Conservation (phyloP, 768 basidiomycete species). For the Mrakia frigida region DNA sequence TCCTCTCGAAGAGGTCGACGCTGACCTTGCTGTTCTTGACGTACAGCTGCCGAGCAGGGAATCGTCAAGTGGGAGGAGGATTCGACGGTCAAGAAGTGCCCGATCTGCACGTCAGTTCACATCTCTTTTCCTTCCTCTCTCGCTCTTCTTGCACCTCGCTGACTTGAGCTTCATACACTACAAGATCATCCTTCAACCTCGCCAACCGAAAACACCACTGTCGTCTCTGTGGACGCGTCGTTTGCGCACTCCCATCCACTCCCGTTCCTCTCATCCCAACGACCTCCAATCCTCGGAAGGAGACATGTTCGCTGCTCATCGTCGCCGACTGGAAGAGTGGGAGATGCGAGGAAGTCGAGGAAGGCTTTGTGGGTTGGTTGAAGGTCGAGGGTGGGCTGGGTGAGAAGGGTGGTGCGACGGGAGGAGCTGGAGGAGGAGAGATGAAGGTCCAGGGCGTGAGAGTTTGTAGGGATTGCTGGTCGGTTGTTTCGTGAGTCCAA, state of each 20-base stretch:
- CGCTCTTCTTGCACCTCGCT: slow-evolving; percentile 36
- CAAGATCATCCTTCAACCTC: slow-evolving; percentile 68
- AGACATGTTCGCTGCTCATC: slow-evolving; percentile 72
- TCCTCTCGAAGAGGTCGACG: too few relatives aligned
- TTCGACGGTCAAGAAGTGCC: slow-evolving; percentile 66
- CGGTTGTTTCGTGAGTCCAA: slow-evolving; percentile 69
- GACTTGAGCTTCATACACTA: slow-evolving; percentile 41
- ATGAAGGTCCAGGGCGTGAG: slow-evolving; percentile 84
- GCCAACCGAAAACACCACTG: slow-evolving; percentile 96
- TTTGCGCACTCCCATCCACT: slow-evolving; percentile 81
- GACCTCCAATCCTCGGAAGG: slow-evolving; percentile 48
- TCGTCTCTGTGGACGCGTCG: slow-evolving; percentile 82
- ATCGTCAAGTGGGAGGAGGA: slow-evolving; percentile 97
- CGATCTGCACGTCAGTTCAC: slow-evolving; percentile 64
- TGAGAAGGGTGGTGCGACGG: slow-evolving; percentile 18
- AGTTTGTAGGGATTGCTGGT: slow-evolving; percentile 77
- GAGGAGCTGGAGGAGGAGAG: slow-evolving; percentile 51
- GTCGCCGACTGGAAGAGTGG: slow-evolving; percentile 75
- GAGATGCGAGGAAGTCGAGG: slow-evolving; percentile 70
- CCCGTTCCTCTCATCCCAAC: slow-evolving; percentile 42
- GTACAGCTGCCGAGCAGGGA: slow-evolving; percentile 70
- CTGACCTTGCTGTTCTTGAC: background rate
- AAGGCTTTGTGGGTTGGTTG: slow-evolving; percentile 46
- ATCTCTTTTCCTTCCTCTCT: too few relatives aligned
- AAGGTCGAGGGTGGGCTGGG: slow-evolving; percentile 39